Conservation (phyloP, 2,329 filamentous ascomycete genomes). For the Emergomyces africanus region DNA sequence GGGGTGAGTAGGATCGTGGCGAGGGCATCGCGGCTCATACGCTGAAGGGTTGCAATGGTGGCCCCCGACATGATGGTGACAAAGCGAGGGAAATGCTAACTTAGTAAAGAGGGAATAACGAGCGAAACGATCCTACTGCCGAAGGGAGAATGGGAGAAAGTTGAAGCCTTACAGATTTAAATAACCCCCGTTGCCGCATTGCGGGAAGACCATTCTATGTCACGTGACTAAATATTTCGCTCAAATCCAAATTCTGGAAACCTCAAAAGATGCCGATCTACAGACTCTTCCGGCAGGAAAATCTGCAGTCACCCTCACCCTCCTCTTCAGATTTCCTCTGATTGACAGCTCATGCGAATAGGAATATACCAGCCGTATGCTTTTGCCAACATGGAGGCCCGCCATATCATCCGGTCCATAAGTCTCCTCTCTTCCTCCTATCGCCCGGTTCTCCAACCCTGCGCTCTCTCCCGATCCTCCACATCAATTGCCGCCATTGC, state of each 20-base stretch:
- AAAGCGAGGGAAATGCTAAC: background rate
- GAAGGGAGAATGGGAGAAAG: no score
- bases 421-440: background rate
- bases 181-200: no score
- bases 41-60: conserved; percentile 50
- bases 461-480: conserved; percentile 1
- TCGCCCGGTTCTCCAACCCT: background rate
- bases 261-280: background rate
- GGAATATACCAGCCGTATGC: background rate
- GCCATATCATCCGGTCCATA: conserved; percentile 5
- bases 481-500: background rate
- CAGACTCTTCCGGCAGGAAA: background rate
- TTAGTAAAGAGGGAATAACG: background rate
- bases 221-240: background rate
- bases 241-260: background rate
- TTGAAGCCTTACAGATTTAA: background rate
- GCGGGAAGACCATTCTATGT: no score
- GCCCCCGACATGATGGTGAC: conserved; percentile 37
- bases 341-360: background rate
- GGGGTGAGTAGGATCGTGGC: conserved; percentile 49
- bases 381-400: conserved; percentile 6
- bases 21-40: conserved; percentile 57
- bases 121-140: background rate
- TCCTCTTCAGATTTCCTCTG: background rate
- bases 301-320: background rate